Evolutionary conservation across 371 early-diverging fungal genomes (phyloP).

Genomic region (Mortierella sp.): DNA sequence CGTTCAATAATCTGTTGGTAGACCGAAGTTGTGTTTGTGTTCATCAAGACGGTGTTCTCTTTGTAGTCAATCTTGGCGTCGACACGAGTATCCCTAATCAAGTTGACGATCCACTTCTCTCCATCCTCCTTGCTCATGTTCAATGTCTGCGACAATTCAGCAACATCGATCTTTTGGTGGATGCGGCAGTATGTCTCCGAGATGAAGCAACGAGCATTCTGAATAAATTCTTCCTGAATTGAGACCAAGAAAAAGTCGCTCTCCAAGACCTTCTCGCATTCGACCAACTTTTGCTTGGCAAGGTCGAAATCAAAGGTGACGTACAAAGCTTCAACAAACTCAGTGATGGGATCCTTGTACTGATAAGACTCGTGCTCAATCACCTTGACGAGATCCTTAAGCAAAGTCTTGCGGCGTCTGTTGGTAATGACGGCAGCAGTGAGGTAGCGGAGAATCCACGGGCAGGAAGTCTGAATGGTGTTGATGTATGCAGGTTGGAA

Average conservation of each 20-base stretch:
- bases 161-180: conserved; percentile 93
- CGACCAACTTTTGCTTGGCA: conserved; percentile 89
- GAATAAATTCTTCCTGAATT: conserved; percentile 90
- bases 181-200: conserved; percentile 97
- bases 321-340: conserved; percentile 92
- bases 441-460: conserved; percentile 96
- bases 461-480: conserved; percentile 95
- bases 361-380: conserved; percentile 87
- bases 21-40: conserved; percentile 84
- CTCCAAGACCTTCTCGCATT: conserved; percentile 87
- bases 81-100: conserved; percentile 94
- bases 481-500: conserved; percentile 93
- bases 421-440: conserved; percentile 92
- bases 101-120: conserved; percentile 97
- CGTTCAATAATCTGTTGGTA: conserved; percentile 96
- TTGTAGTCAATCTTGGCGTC: conserved; percentile 97
- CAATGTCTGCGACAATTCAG: conserved; percentile 83
- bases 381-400: conserved; percentile 93
- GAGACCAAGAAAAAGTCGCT: conserved; percentile 92
- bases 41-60: conserved; percentile 95
- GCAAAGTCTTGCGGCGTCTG: conserved; percentile 86
- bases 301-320: conserved; percentile 94
- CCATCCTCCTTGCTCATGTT: conserved; percentile 91
- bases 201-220: conserved; percentile 92
- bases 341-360: conserved; percentile 91